Evolutionary conservation across 2,329 filamentous ascomycete species (phyloP).

Genomic region (Xylaria sp.): DNA sequence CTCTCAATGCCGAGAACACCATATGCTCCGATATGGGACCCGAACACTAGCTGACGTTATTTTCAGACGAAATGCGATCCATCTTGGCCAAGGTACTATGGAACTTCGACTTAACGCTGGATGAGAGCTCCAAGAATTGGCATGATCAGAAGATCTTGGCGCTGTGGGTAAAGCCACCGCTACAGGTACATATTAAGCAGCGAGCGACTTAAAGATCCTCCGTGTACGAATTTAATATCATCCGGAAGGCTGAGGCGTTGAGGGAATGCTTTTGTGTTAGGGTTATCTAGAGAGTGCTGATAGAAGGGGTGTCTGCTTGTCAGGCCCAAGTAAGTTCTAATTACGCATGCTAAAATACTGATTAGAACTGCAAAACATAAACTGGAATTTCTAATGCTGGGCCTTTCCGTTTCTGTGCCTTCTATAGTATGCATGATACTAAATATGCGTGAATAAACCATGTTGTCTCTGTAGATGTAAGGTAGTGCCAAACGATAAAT

Average conservation of each 20-base stretch:
- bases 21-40: too few species aligned
- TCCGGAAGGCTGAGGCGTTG: constrained; percentile 19
- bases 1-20: constrained; percentile 1
- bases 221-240: constrained; percentile 10
- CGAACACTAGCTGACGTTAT: neutral
- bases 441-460: too few species aligned
- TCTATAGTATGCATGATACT: too few species aligned
- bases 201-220: constrained; percentile 9
- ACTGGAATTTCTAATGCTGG: neutral
- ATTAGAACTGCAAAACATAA: neutral
- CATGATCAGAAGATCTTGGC: constrained; percentile 43
- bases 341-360: neutral
- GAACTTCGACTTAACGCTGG: constrained; percentile 45
- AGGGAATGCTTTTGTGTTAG: constrained; percentile 5
- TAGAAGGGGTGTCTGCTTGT: constrained; percentile 3
- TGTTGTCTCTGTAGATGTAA: too few species aligned
- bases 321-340: neutral
- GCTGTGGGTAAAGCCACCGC: constrained; percentile 46
- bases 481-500: too few species aligned
- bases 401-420: too few species aligned
- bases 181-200: constrained; percentile 38
- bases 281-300: neutral
- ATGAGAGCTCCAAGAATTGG: constrained; percentile 41
- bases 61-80: constrained; percentile 45
- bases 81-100: constrained; percentile 46